These are phyloP conservation scores for Porpolomopsis calyptriformis DNA, from an alignment of 768 basidiomycete species.

Conservation along the genomic window DNA sequence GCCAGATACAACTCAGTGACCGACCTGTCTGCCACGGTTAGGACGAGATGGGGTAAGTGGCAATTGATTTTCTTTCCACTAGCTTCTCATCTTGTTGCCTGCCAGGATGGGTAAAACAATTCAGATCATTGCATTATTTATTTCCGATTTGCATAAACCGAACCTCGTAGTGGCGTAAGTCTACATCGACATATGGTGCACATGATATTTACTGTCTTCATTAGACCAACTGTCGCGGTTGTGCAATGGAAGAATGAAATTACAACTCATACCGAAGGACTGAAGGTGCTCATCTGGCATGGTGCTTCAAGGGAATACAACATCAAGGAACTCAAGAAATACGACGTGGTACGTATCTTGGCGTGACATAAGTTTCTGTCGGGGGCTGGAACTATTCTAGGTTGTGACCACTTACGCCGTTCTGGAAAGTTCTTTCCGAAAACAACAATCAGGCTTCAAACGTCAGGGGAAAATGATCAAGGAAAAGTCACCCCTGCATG, in stretches of 20 bases:
- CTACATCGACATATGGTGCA: constrained; percentile 11
- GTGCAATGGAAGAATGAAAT: constrained; percentile 95
- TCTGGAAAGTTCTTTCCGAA: constrained; percentile 82
- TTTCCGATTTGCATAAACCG: constrained; percentile 66
- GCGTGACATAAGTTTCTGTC: not conserved
- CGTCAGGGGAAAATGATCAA: constrained; percentile 74
- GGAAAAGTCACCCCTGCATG: constrained; percentile 79
- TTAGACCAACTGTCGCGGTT: constrained; percentile 43
- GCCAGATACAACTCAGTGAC: not conserved
- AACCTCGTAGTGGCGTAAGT: constrained; percentile 90
- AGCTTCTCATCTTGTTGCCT: constrained; percentile 3
- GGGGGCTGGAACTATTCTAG: constrained; percentile 23
- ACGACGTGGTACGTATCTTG: constrained; percentile 61
- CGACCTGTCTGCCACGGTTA: constrained; percentile 17
- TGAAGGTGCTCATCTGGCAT: constrained; percentile 91
- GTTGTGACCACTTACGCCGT: constrained; percentile 84
- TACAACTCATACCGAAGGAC: constrained; percentile 66
- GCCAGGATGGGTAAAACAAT: constrained; percentile 89
- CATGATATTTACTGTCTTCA: constrained; percentile 33
- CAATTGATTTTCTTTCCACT: not conserved
- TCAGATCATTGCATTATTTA: constrained; percentile 85
- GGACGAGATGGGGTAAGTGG: constrained; percentile 90
- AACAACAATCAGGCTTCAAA: constrained; percentile 88
- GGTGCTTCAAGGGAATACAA: constrained; percentile 64
- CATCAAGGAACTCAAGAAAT: constrained; percentile 60